phyloP scores from a whole-genome alignment of 2,329 filamentous ascomycete species.

The Phaeosphaeriaceae sp. region DNA sequence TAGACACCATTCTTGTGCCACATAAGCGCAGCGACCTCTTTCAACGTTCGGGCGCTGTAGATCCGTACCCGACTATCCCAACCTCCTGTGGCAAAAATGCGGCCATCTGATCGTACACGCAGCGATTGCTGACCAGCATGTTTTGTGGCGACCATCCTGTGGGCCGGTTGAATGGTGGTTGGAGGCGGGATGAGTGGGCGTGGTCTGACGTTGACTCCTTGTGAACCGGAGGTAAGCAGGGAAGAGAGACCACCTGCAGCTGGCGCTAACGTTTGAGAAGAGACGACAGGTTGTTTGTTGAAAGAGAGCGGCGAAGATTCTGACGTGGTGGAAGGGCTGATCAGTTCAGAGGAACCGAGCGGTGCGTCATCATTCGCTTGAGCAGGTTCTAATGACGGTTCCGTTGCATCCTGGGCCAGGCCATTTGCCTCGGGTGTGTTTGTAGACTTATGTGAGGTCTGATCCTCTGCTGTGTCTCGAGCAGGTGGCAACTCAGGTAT shows the following conservation, averaged over 20 bases:
- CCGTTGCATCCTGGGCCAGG: neutral
- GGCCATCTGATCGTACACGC: conserved; percentile 77
- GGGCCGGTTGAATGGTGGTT: conserved; percentile 49
- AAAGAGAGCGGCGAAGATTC: conserved; percentile 13
- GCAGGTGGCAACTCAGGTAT: conserved; percentile 53
- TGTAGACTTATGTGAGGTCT: too few species aligned
- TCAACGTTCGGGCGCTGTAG: conserved; percentile 80
- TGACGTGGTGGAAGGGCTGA: too few species aligned
- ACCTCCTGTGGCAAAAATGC: conserved; percentile 86
- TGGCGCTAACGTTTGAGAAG: conserved; percentile 3
- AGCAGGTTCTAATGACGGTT: too few species aligned
- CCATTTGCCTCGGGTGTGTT: neutral
- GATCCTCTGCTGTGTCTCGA: neutral
- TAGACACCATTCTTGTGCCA: conserved; percentile 94
- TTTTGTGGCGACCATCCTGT: conserved; percentile 75
- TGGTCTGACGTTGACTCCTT: conserved; percentile 12
- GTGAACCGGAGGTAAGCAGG: conserved; percentile 26
- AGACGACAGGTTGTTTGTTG: conserved; percentile 20
- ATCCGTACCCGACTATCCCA: conserved; percentile 87
- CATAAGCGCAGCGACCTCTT: conserved; percentile 88
- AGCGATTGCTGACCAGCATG: conserved; percentile 91
- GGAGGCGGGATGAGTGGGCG: conserved; percentile 6
- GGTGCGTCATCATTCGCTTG: too few species aligned
- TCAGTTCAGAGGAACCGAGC: too few species aligned
- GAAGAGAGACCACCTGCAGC: conserved; percentile 30